Percentiles rank a stretch among this genome's conserved stretches.
Evolutionary conservation across 805 yeast genomes (phyloP).

Genomic region (Debaryomyces maramus): DNA sequence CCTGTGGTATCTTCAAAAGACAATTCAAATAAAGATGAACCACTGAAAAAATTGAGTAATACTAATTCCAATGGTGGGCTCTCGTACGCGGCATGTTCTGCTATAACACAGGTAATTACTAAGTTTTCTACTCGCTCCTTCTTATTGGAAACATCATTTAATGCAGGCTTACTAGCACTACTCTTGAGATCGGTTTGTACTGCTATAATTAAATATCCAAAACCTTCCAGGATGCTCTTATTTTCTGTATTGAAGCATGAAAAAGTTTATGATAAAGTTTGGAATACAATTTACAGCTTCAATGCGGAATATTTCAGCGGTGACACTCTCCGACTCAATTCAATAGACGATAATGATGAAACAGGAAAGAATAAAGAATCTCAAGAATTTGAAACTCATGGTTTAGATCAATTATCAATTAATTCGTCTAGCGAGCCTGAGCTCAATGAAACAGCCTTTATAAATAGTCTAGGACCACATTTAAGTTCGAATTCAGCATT

Average conservation of each 20-base stretch:
- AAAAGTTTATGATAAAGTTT: constrained; percentile 35
- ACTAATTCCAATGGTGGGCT: constrained; percentile 41
- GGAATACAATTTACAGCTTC: constrained; percentile 32
- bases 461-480: constrained; percentile 6
- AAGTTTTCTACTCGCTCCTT: constrained; percentile 38
- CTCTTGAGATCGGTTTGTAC: constrained; percentile 57
- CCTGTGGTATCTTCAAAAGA: constrained; percentile 37
- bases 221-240: constrained; percentile 53
- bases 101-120: constrained; percentile 44
- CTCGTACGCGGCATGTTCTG: constrained; percentile 51
- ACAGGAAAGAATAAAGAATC: neutral
- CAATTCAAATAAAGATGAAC: constrained; percentile 16
- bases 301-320: constrained; percentile 25
- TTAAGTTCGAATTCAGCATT: constrained; percentile 1
- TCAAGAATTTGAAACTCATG: constrained; percentile 7
- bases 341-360: constrained; percentile 15
- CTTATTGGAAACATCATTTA: constrained; percentile 38
- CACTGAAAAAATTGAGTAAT: constrained; percentile 26
- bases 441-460: constrained; percentile 8
- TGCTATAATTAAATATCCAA: constrained; percentile 50
- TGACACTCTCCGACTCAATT: constrained; percentile 13
- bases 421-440: constrained; percentile 6
- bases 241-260: constrained; percentile 48
- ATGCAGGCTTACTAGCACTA: constrained; percentile 59
- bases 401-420: constrained; percentile 11